Conservation (phyloP, 2,329 filamentous ascomycete species). For the Cadophora sp. region DNA sequence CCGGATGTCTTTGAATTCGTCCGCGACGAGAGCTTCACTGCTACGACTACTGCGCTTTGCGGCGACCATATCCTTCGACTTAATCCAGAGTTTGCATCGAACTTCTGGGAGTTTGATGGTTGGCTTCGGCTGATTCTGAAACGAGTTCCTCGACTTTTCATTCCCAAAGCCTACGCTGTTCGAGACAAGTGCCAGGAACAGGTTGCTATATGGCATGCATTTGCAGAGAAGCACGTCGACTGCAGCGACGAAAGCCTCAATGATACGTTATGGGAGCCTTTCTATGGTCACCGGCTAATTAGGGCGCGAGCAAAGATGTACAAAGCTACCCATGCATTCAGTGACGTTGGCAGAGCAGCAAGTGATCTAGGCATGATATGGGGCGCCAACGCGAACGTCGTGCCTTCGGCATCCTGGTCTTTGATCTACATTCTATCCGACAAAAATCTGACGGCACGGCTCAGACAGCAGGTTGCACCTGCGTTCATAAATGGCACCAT, state of each 20-base stretch:
- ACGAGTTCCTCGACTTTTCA: background rate
- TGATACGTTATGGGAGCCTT: conserved; percentile 10
- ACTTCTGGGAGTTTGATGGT: background rate
- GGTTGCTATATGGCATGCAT: background rate
- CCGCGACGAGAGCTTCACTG: background rate
- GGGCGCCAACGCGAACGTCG: background rate
- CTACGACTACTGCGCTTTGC: background rate
- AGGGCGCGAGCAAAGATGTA: conserved; percentile 10
- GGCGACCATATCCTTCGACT: background rate
- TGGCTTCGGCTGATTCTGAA: background rate
- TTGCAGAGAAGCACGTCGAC: background rate
- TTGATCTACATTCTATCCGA: background rate
- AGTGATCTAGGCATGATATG: background rate
- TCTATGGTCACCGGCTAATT: conserved; percentile 1
- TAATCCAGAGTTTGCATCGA: background rate
- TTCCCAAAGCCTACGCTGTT: background rate
- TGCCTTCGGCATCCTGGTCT: background rate
- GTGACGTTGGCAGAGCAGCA: background rate
- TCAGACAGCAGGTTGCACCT: background rate
- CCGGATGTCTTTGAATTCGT: background rate
- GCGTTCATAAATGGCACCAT: background rate
- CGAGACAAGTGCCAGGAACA: background rate
- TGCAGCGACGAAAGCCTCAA: background rate
- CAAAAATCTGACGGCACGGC: background rate
- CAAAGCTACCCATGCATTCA: background rate